Conservation (phyloP, 2,329 filamentous ascomycete species). For the Arthrobotrys megalospora region DNA sequence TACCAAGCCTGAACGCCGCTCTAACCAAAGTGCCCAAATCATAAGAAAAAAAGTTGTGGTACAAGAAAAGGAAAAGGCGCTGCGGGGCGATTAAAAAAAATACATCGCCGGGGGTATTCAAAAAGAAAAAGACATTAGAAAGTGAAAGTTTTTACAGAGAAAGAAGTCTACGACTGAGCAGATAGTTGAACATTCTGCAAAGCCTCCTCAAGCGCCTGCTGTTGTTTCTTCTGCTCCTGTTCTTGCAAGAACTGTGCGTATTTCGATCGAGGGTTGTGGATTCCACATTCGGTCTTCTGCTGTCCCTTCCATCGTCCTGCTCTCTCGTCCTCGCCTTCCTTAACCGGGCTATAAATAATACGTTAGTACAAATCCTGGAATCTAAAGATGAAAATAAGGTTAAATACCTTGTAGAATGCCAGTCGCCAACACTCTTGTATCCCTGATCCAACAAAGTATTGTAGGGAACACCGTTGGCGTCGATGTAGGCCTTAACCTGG, state of each 20-base stretch:
- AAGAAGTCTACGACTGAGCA: conserved; percentile 34
- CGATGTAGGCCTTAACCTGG: conserved; percentile 90
- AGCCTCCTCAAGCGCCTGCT: conserved; percentile 71
- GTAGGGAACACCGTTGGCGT: conserved; percentile 89
- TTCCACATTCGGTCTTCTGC: conserved; percentile 96
- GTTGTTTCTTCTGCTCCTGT: conserved; percentile 78
- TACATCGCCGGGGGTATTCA: conserved; percentile 31
- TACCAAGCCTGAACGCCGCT: conserved; percentile 39
- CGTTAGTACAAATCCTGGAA: conserved; percentile 20
- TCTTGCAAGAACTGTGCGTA: conserved; percentile 88
- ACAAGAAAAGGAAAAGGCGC: conserved; percentile 9
- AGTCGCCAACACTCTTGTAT: conserved; percentile 99
- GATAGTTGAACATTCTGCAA: conserved; percentile 65
- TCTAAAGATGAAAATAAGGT: not conserved
- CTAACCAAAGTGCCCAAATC: conserved; percentile 28
- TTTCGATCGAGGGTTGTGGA: conserved; percentile 96
- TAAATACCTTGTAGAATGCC: conserved; percentile 83
- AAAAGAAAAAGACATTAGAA: conserved; percentile 12
- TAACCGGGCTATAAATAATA: conserved; percentile 75
- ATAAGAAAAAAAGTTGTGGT: conserved; percentile 27
- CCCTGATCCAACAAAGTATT: conserved; percentile 90
- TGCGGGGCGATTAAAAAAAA: conserved; percentile 15
- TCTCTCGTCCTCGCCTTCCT: conserved; percentile 93
- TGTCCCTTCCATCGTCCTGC: conserved; percentile 97
- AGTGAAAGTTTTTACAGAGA: not conserved